These are phyloP conservation scores for Verticillium albo-atrum DNA, from an alignment of 2,329 filamentous ascomycete genomes.

Conservation along the genomic window DNA sequence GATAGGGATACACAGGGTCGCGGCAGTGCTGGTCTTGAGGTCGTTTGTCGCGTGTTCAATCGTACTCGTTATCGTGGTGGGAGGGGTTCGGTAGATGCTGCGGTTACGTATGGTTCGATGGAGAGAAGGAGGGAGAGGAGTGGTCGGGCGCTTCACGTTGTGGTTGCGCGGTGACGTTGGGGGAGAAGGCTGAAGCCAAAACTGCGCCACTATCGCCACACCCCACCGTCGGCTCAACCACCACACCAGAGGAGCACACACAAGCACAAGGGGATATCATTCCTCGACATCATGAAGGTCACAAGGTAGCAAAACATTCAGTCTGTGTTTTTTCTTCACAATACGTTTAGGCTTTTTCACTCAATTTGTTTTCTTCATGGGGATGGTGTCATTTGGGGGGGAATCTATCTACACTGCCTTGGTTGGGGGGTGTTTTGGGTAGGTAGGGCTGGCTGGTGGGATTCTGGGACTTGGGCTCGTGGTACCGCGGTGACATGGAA, in stretches of 20 bases:
- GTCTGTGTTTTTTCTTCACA: no score
- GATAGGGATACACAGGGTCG: neutral
- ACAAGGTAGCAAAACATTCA: no score
- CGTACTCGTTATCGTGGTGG: neutral
- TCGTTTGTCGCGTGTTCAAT: neutral
- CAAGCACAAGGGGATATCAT: no score
- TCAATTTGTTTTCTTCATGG: neutral
- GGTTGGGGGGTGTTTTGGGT: neutral
- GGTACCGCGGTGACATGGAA: neutral
- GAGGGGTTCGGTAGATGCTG: neutral
- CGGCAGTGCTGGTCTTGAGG: neutral
- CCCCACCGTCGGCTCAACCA: neutral
- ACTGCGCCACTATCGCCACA: neutral
- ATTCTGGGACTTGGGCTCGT: no score
- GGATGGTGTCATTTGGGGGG: neutral
- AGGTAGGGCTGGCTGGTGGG: neutral
- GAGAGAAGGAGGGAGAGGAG: neutral
- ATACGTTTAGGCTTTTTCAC: no score
- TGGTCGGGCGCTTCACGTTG: neutral
- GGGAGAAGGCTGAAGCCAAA: neutral
- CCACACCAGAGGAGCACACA: no score
- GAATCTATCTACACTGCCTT: neutral
- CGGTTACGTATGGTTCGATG: neutral
- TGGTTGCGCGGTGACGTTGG: neutral
- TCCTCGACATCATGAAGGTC: no score